These are phyloP conservation scores for Solanum chmielewskii DNA, from an alignment of 257 asterid genomes.

Conservation along the genomic window DNA sequence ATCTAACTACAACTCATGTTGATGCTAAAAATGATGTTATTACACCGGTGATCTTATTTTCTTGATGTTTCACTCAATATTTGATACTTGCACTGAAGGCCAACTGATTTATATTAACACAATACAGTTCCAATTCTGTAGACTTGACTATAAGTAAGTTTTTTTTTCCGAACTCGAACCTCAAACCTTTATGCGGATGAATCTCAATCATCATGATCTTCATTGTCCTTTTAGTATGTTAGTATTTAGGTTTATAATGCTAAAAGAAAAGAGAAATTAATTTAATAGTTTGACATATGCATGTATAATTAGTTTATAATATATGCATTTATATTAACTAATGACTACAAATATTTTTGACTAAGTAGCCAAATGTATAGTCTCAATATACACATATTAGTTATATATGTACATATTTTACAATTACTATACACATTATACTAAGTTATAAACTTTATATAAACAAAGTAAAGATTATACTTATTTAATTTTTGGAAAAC, in stretches of 20 bases:
- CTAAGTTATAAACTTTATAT: not conserved
- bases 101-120: not conserved
- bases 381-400: not conserved
- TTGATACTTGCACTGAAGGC: not conserved
- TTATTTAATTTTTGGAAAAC: not conserved
- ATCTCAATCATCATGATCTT: not conserved
- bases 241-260: not conserved
- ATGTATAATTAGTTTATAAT: not conserved
- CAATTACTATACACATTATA: not conserved
- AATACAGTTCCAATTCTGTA: rapidly evolving
- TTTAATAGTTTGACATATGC: not conserved
- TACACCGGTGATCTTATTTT: not conserved
- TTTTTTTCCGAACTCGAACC: not conserved
- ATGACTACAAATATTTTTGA: not conserved
- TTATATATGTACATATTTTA: not conserved
- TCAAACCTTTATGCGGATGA: not conserved
- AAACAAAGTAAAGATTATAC: too few relatives aligned
- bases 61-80: not conserved
- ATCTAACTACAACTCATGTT: not conserved
- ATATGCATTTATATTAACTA: not conserved
- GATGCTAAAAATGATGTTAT: not conserved
- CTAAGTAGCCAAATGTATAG: not conserved
- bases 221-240: not conserved
- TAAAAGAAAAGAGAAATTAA: not conserved
- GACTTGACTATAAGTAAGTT: not conserved